Evolutionary conservation across 129 eudicot genomes (phyloP).

Genomic region (Saussurea involucrata): DNA sequence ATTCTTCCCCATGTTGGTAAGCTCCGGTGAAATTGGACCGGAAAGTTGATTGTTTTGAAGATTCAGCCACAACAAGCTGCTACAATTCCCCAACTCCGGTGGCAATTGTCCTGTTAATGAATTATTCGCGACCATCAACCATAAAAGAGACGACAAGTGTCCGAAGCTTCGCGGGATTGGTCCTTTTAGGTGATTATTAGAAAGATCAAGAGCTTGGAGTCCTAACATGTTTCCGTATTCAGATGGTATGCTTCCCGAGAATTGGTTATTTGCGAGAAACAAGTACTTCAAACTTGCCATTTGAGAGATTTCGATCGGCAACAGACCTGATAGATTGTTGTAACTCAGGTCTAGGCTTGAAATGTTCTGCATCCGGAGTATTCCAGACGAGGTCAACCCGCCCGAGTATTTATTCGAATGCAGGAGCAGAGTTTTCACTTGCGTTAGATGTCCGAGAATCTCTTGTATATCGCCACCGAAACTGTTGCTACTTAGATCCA

Average conservation of each 20-base stretch:
- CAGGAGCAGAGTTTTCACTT: conserved; percentile 59
- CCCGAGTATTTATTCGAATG: conserved; percentile 60
- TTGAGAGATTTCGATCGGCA: conserved; percentile 59
- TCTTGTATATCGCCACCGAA: conserved; percentile 69
- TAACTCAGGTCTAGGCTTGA: conserved; percentile 67
- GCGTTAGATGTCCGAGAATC: conserved; percentile 60
- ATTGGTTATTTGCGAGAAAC: conserved; percentile 66
- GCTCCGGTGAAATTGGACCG: conserved; percentile 50
- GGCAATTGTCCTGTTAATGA: conserved; percentile 71
- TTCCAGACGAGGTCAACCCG: conserved; percentile 63
- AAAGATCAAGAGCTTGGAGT: conserved; percentile 83
- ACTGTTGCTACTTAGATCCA: conserved; percentile 67
- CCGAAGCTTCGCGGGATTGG: conserved; percentile 77
- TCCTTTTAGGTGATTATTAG: conserved; percentile 56
- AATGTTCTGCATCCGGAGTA: conserved; percentile 50
- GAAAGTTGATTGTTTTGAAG: conserved; percentile 67
- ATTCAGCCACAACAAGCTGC: conserved; percentile 89
- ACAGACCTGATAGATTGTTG: conserved; percentile 69
- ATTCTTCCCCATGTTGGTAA: conserved; percentile 54
- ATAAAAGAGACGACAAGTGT: conserved; percentile 59
- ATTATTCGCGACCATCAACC: conserved; percentile 91
- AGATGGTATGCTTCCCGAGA: conserved; percentile 63
- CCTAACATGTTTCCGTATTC: conserved; percentile 58
- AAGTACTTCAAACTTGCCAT: conserved; percentile 55
- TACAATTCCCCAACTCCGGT: conserved; percentile 75